phyloP scores from a whole-genome alignment of 805 yeast species.

The Barnettozyma californica region DNA sequence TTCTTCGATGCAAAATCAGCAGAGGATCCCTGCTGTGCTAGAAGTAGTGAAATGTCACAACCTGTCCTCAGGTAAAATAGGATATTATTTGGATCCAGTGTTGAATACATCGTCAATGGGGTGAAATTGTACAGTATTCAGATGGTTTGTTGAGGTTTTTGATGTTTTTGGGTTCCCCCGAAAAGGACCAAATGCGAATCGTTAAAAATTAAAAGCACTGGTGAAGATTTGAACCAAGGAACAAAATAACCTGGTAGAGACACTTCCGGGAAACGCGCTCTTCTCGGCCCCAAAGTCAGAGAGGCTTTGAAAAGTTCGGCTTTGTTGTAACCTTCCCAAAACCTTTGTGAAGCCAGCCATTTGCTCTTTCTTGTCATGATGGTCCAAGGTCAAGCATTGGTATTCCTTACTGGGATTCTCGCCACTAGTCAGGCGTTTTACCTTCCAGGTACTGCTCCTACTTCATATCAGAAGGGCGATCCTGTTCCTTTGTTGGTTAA shows the following conservation, averaged over 20 bases:
- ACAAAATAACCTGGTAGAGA: background rate
- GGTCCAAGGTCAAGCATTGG: background rate
- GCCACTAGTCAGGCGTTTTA: conserved; percentile 53
- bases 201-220: no score
- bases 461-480: conserved; percentile 73
- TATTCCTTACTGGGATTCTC: background rate
- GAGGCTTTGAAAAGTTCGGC: background rate
- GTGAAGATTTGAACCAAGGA: background rate
- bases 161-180: background rate
- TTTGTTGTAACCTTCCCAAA: background rate
- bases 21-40: conserved; percentile 4
- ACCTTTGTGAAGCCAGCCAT: background rate
- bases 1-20: conserved; percentile 11
- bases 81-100: conserved; percentile 14
- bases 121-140: background rate
- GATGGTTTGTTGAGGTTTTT: background rate
- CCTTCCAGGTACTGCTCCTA: conserved; percentile 94
- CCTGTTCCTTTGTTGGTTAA: conserved; percentile 76
- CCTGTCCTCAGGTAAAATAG: conserved; percentile 16
- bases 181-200: no score
- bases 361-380: background rate
- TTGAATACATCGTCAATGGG: conserved; percentile 12
- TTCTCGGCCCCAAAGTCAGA: background rate
- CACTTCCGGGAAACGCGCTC: background rate
- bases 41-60: conserved; percentile 14